phyloP scores from a whole-genome alignment of 2,329 filamentous ascomycete species.

The Penicillium crustosum region DNA sequence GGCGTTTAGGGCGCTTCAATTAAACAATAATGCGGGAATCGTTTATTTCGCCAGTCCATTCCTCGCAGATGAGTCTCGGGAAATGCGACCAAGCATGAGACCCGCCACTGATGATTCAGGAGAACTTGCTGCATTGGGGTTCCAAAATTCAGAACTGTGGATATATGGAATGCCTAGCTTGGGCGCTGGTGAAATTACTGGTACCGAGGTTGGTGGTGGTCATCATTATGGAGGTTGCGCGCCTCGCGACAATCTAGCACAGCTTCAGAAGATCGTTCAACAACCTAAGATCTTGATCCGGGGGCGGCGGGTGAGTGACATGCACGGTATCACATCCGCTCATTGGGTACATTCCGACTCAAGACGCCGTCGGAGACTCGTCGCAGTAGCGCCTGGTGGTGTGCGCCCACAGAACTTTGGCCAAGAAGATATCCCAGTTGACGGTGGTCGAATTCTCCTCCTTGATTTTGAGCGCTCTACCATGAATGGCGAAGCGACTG shows the following conservation, averaged over 20 bases:
- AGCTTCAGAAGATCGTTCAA: slow-evolving; percentile 37
- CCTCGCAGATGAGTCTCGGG: slow-evolving; percentile 49
- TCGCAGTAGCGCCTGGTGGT: slow-evolving; percentile 72
- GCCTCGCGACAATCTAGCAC: slow-evolving; percentile 26
- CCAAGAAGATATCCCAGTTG: slow-evolving; percentile 73
- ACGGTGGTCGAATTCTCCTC: slow-evolving; percentile 71
- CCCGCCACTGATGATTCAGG: slow-evolving; percentile 69
- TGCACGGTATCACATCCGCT: slow-evolving; percentile 65
- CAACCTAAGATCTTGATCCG: slow-evolving; percentile 67
- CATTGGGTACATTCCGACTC: slow-evolving; percentile 67
- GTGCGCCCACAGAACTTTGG: slow-evolving; percentile 61
- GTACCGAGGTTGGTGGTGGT: slow-evolving; percentile 16
- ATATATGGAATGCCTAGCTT: slow-evolving; percentile 71
- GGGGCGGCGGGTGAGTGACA: slow-evolving; percentile 64
- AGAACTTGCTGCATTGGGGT: slow-evolving; percentile 71
- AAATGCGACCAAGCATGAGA: slow-evolving; percentile 65
- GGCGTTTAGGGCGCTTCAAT: slow-evolving; percentile 73
- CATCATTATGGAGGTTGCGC: slow-evolving; percentile 18
- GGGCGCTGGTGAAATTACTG: slow-evolving; percentile 5
- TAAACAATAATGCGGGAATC: slow-evolving; percentile 73
- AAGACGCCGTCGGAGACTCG: slow-evolving; percentile 47
- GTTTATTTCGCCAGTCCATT: slow-evolving; percentile 75
- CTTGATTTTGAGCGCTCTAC: slow-evolving; percentile 70
- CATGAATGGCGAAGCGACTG: slow-evolving; percentile 55
- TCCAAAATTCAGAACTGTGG: slow-evolving; percentile 71